These are phyloP conservation scores for Rhodotorula mucilaginosa DNA, from an alignment of 1,284 basidiomycete species.

Conservation along the genomic window DNA sequence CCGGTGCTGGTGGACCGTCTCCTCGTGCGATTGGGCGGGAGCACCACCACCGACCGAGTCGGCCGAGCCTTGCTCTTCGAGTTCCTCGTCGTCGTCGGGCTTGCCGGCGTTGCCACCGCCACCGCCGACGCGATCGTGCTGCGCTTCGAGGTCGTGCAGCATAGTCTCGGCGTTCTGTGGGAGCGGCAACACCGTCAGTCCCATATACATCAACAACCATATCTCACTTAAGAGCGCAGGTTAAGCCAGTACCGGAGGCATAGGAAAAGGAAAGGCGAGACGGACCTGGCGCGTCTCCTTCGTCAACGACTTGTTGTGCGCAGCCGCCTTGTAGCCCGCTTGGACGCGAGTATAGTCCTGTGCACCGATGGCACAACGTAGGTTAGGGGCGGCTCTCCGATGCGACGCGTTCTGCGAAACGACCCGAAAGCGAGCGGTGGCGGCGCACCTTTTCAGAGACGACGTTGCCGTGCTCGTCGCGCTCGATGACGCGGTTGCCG, in stretches of 20 bases:
- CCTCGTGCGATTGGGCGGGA: neutral
- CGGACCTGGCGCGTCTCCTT: constrained; percentile 17
- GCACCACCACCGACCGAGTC: no score
- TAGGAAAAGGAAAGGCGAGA: neutral
- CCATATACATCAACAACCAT: no score
- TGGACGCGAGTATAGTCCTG: constrained; percentile 21
- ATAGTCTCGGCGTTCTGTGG: constrained; percentile 15
- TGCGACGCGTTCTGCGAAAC: no score
- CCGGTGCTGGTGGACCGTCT: constrained; percentile 14
- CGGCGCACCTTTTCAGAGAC: constrained; percentile 14
- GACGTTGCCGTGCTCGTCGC: constrained; percentile 14
- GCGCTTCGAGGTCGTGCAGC: constrained; percentile 19
- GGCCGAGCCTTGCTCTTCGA: neutral
- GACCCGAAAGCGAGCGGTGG: neutral
- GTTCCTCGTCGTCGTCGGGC: neutral
- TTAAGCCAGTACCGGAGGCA: neutral
- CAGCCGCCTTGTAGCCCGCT: constrained; percentile 15
- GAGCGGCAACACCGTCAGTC: neutral
- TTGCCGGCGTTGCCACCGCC: neutral
- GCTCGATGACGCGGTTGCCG: constrained; percentile 16
- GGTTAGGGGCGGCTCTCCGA: no score
- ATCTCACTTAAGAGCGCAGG: no score
- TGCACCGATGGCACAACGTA: no score
- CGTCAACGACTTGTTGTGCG: constrained; percentile 17
- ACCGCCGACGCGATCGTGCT: constrained; percentile 14